Evolutionary conservation across 23 red algal species (phyloP).

Genomic region (Cyanidiococcus yangmingshanensis): DNA sequence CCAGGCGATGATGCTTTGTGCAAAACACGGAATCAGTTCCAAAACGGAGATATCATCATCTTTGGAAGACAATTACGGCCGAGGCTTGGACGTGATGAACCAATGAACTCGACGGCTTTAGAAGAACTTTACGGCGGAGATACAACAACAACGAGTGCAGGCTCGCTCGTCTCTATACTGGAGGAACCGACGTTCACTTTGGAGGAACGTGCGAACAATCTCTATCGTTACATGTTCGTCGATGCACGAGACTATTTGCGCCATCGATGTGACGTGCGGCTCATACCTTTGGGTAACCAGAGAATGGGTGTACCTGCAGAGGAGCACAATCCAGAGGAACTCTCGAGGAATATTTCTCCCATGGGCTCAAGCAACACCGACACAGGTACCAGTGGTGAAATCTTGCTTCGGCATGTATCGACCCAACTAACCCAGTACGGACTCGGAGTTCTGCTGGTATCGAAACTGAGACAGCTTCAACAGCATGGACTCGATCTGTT

Average conservation of each 20-base stretch:
- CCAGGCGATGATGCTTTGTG: not conserved
- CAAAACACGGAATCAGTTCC: not conserved
- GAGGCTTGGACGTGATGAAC: not conserved
- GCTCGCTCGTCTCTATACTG: not conserved
- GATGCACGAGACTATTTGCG: constrained; percentile 19
- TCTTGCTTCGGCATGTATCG: not conserved
- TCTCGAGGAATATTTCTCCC: not conserved
- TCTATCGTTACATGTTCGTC: constrained; percentile 3
- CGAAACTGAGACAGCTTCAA: not conserved
- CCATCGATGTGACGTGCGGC: constrained; percentile 19
- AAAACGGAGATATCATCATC: constrained; percentile 28
- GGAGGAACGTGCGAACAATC: constrained; percentile 3
- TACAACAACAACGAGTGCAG: not conserved
- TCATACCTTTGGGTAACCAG: not conserved
- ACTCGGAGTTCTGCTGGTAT: not conserved
- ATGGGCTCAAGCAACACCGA: not conserved
- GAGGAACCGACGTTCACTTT: constrained; percentile 5
- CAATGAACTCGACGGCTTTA: not conserved
- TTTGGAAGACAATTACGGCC: not conserved
- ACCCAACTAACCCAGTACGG: not conserved
- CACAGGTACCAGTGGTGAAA: not conserved
- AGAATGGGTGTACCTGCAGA: not conserved
- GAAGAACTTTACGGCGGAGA: not conserved
- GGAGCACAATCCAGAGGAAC: not conserved
- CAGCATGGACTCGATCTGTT: not conserved